phyloP scores from a whole-genome alignment of 2,329 filamentous ascomycete species.

The Blumeria graminis region DNA sequence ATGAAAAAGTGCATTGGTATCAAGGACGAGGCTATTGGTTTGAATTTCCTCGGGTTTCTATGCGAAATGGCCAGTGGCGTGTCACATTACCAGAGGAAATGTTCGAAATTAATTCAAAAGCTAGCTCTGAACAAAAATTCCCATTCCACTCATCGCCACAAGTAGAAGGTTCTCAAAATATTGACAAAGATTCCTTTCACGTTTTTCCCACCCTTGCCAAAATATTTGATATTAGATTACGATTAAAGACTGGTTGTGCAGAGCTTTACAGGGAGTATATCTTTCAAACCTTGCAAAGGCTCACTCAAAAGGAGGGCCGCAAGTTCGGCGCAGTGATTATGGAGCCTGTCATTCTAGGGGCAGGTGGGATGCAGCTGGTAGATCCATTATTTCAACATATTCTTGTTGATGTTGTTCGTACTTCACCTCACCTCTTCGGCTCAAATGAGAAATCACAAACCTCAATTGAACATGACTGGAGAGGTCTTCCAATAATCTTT shows the following conservation, averaged over 20 bases:
- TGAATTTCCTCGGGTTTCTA: constrained; percentile 48
- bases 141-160: background rate
- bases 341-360: constrained; percentile 59
- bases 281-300: constrained; percentile 23
- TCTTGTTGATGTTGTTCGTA: constrained; percentile 42
- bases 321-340: constrained; percentile 59
- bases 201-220: constrained; percentile 21
- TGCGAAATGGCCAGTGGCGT: constrained; percentile 40
- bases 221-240: constrained; percentile 33
- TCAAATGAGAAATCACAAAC: constrained; percentile 1
- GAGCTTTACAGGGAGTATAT: constrained; percentile 37
- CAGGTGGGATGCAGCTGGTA: constrained; percentile 62
- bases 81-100: constrained; percentile 17
- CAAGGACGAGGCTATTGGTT: constrained; percentile 58
- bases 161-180: background rate
- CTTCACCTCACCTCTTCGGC: constrained; percentile 18
- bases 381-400: constrained; percentile 62
- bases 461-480: constrained; percentile 26
- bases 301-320: constrained; percentile 29
- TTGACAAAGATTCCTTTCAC: background rate
- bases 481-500: constrained; percentile 53
- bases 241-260: constrained; percentile 22
- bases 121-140: background rate
- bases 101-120: background rate
- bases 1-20: constrained; percentile 75